Evolutionary conservation across 805 yeast species (phyloP).

Genomic region (Kodamaea hsintzibuensis): DNA sequence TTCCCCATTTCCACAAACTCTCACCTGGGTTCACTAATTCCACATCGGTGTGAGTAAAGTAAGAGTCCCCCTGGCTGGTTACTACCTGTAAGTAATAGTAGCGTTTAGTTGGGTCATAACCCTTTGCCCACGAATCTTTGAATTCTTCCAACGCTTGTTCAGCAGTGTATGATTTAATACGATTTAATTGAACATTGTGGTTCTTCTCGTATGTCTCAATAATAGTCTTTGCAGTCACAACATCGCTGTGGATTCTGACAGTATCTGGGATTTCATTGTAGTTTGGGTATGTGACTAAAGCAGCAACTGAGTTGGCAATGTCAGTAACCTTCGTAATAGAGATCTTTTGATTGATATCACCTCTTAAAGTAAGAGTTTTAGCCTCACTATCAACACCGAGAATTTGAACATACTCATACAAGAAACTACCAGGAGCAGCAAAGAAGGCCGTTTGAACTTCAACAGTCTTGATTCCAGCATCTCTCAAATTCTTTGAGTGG

Average conservation of each 20-base stretch:
- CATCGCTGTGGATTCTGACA: slow-evolving; percentile 44
- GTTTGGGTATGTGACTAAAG: slow-evolving; percentile 22
- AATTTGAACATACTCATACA: slow-evolving; percentile 33
- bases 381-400: slow-evolving; percentile 40
- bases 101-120: slow-evolving; percentile 36
- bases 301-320: slow-evolving; percentile 19
- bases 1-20: slow-evolving; percentile 45
- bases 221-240: slow-evolving; percentile 38
- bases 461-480: slow-evolving; percentile 47
- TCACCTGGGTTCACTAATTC: slow-evolving; percentile 50
- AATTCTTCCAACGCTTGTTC: slow-evolving; percentile 33
- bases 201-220: slow-evolving; percentile 40
- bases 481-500: slow-evolving; percentile 42
- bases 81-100: slow-evolving; percentile 33
- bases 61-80: slow-evolving; percentile 42
- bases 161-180: slow-evolving; percentile 13
- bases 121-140: slow-evolving; percentile 24
- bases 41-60: slow-evolving; percentile 30
- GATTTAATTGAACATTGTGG: slow-evolving; percentile 29
- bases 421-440: slow-evolving; percentile 32
- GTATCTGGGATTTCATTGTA: slow-evolving; percentile 43
- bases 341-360: slow-evolving; percentile 38
- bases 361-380: slow-evolving; percentile 38
- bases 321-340: slow-evolving; percentile 34
- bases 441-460: slow-evolving; percentile 45